phyloP scores from a whole-genome alignment of 2,329 filamentous ascomycete genomes.

The Epichloe bromicola region DNA sequence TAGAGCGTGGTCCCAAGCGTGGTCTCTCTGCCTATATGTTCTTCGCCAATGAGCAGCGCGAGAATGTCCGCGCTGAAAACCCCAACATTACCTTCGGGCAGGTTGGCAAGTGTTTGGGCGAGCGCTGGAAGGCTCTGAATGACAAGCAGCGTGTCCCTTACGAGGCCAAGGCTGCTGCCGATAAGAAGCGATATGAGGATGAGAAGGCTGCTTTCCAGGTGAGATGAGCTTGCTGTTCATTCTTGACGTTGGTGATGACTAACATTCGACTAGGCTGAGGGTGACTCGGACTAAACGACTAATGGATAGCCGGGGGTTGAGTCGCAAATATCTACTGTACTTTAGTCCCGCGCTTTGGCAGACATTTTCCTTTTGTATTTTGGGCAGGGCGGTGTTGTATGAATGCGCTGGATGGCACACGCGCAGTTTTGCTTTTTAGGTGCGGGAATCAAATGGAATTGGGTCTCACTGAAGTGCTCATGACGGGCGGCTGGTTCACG shows the following conservation, averaged over 20 bases:
- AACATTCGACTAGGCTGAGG: slow-evolving; percentile 34
- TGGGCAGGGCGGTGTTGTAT: slow-evolving; percentile 30
- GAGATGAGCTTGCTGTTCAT: slow-evolving; percentile 23
- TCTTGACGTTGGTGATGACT: background rate
- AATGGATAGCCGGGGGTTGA: slow-evolving; percentile 3
- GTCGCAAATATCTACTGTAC: slow-evolving; percentile 5
- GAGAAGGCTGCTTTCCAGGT: slow-evolving; percentile 93
- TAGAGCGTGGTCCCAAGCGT: slow-evolving; percentile 68
- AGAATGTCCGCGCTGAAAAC: slow-evolving; percentile 97
- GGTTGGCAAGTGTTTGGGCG: slow-evolving; percentile 94
- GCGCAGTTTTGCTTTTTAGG: slow-evolving; percentile 23
- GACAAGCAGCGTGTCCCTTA: slow-evolving; percentile 90
- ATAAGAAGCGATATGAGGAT: slow-evolving; percentile 99
- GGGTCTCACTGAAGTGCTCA: slow-evolving; percentile 22
- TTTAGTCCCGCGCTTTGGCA: slow-evolving; percentile 8
- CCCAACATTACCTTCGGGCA: slow-evolving; percentile 97
- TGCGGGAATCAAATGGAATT: slow-evolving; percentile 21
- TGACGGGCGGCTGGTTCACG: slow-evolving; percentile 12
- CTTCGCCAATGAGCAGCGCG: slow-evolving; percentile 98
- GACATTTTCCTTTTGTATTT: slow-evolving; percentile 22
- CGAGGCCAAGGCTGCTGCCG: slow-evolving; percentile 87
- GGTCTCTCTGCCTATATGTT: slow-evolving; percentile 99
- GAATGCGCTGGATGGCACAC: slow-evolving; percentile 24
- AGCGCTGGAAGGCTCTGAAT: slow-evolving; percentile 94
- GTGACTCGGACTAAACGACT: slow-evolving; percentile 32